Conservation (phyloP, 257 asterid species). For the Nicotiana obtusifolia region DNA sequence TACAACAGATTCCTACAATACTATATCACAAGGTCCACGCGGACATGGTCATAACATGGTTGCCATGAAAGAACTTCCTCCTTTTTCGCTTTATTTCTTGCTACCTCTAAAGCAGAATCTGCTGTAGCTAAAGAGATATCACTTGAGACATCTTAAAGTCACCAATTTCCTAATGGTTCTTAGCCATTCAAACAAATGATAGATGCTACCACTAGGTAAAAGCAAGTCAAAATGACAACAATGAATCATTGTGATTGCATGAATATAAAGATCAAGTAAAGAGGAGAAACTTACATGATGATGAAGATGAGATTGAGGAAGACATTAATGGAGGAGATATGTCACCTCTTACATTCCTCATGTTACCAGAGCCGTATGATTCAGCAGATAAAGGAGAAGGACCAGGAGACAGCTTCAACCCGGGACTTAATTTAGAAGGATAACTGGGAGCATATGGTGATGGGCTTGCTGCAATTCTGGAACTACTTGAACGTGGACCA, state of each 20-base stretch:
- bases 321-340: slow-evolving; percentile 26
- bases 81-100: neutral
- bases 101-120: neutral
- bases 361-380: slow-evolving; percentile 21
- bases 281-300: slow-evolving; percentile 45
- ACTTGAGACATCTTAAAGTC: neutral
- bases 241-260: neutral
- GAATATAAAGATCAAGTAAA: slow-evolving; percentile 4
- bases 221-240: neutral
- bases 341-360: too few species aligned
- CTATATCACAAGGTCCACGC: neutral
- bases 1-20: neutral
- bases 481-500: slow-evolving; percentile 20
- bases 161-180: neutral
- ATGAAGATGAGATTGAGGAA: slow-evolving; percentile 28
- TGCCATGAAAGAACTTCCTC: neutral
- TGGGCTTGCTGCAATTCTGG: slow-evolving; percentile 36
- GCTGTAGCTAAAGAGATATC: neutral
- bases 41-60: neutral
- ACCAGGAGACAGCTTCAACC: too few species aligned
- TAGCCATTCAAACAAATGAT: neutral
- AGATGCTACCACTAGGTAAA: neutral
- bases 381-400: slow-evolving; percentile 37
- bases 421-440: too few species aligned
- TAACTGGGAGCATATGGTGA: neutral